Evolutionary conservation across 768 basidiomycete genomes (phyloP).

Genomic region (Mycena leptocephala): DNA sequence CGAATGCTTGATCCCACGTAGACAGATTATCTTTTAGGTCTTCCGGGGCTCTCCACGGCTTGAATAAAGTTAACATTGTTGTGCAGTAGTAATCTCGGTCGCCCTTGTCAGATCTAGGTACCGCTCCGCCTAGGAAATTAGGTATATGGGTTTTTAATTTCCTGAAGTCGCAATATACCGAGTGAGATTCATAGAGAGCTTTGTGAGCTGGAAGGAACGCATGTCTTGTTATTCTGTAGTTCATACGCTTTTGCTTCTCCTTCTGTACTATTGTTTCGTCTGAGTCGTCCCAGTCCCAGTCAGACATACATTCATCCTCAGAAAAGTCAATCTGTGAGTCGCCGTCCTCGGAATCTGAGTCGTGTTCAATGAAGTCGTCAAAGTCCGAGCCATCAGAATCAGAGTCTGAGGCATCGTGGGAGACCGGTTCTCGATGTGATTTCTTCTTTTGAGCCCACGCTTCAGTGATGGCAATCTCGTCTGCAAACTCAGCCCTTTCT

Average conservation of each 20-base stretch:
- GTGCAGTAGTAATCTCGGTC: constrained; percentile 49
- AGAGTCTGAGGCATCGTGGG: no score
- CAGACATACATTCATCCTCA: no score
- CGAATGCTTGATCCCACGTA: not conserved
- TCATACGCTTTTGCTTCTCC: not conserved
- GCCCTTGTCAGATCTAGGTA: constrained; percentile 45
- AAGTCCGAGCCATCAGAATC: no score
- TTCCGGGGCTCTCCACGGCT: constrained; percentile 39
- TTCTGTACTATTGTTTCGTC: not conserved
- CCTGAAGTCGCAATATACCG: constrained; percentile 37
- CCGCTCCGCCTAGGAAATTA: constrained; percentile 39
- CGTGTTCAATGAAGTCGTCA: no score
- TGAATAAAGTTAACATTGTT: constrained; percentile 29
- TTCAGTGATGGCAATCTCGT: no score
- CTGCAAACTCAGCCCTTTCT: not conserved
- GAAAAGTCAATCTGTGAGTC: no score
- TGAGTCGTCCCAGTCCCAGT: not conserved
- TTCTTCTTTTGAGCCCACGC: no score
- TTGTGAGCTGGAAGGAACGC: not conserved
- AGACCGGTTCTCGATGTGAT: no score
- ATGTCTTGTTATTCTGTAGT: not conserved
- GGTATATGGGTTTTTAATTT: constrained; percentile 32
- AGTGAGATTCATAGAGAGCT: not conserved
- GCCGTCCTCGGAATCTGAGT: not conserved
- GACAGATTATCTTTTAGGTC: not conserved